phyloP scores from a whole-genome alignment of 108 stramenopile genomes.

The Cafeteria roenbergensis region DNA sequence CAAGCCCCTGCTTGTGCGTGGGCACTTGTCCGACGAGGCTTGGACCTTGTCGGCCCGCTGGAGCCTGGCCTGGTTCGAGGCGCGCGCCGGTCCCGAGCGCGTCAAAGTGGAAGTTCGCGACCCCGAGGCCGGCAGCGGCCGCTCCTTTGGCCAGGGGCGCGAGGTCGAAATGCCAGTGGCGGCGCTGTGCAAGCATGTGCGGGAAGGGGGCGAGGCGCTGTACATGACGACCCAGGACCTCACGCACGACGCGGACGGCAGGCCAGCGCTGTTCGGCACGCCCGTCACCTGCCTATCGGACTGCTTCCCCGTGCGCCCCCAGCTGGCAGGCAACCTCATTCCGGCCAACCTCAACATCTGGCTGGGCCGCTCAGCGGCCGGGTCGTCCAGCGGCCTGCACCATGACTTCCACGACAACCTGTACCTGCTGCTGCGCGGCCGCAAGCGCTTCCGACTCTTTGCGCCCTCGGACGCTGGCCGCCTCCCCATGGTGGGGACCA shows the following conservation, averaged over 20 bases:
- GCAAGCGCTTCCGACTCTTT: constrained; percentile 68
- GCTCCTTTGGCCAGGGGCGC: no score
- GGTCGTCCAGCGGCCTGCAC: constrained; percentile 58
- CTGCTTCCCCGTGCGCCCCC: constrained; percentile 55
- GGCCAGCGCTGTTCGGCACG: constrained; percentile 6
- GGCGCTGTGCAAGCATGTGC: no score
- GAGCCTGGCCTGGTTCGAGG: no score
- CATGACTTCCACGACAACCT: constrained; percentile 99
- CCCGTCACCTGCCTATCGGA: constrained; percentile 9
- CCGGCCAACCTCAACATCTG: constrained; percentile 70
- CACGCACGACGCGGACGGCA: constrained; percentile 1
- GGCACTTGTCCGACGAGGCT: no score
- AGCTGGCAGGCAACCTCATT: constrained; percentile 50
- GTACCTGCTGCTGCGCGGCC: constrained; percentile 65
- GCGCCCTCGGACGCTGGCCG: constrained; percentile 40
- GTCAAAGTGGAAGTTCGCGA: no score
- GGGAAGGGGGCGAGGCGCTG: not conserved
- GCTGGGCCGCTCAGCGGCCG: constrained; percentile 52
- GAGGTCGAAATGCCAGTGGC: no score
- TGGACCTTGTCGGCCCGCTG: no score
- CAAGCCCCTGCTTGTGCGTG: no score
- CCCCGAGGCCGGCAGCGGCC: no score
- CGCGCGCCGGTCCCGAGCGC: no score
- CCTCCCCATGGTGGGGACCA: constrained; percentile 58
- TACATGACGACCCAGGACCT: constrained; percentile 27